Base-by-base conservation (phyloP, 805 yeast species). In the Ogataea glucozyma region DNA sequence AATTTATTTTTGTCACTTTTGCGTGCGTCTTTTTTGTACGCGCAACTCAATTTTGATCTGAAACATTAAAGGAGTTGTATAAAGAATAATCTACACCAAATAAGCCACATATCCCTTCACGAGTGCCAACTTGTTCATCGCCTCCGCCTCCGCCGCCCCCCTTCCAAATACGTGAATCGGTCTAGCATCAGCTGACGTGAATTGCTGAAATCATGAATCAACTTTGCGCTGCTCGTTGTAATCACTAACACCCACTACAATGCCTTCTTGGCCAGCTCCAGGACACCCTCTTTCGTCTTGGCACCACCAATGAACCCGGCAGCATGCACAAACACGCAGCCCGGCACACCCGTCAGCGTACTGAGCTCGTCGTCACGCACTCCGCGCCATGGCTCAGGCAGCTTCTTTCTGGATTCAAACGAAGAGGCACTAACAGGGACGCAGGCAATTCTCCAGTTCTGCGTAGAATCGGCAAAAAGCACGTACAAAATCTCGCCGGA, bases 291-390 rank as follows among this genome's bases (percentile, higher is more conserved):
- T 49, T 73, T 70, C 18, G 95, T 76, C 58, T 81, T 73, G 43
- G 91, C 88, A 41, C 99, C 99, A 33, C 99, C 99, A 58, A 93
- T 93, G 67, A 93, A 93, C 0, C 99, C 98, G 31, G 96, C 87
- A 32, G 98, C 97, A 57, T 93, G 99, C 44, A 93, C 81, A 60
- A 93, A 93, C 16, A 90, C 79, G 61, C 97, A 87, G 7, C 87
- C 96, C 23, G 78, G 81, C 42, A 93, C 78, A n/a, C 95, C 97
- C 26, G 88, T 71, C 52, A 75, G 69, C 51, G 80, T 71, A 52
- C 85, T 78, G 53, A 93, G 74, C 29, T 73, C 85, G 22, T 86
- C 91, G 61, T 93, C 99, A 62, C 99, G 81, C 35, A 90, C 69
- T n/a, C 99, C 99, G 71, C 99, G 79, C 88, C 96, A 86, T 14